Evolutionary conservation across 108 stramenopile genomes (phyloP).

Genomic region (Stephanodiscus triporus): DNA sequence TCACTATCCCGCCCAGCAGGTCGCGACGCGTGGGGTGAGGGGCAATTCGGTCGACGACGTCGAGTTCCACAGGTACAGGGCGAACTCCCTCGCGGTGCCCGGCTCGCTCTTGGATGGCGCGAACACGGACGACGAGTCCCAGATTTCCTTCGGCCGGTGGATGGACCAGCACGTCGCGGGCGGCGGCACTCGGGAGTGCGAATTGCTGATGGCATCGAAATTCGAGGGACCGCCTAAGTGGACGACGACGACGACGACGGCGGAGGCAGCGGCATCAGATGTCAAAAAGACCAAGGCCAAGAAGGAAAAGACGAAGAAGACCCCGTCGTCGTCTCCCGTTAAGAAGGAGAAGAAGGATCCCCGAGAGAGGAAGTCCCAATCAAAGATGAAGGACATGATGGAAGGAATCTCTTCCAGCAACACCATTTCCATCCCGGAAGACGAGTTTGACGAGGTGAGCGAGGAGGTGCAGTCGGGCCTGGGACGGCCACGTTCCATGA

Average conservation of each 20-base stretch:
- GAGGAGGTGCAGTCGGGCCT: conserved; percentile 69
- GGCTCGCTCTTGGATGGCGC: conserved; percentile 48
- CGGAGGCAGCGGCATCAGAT: conserved; percentile 26
- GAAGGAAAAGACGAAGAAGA: conserved; percentile 50
- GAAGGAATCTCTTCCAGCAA: conserved; percentile 43
- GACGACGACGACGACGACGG: conserved; percentile 20
- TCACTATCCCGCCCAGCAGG: neutral
- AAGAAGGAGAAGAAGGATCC: conserved; percentile 62
- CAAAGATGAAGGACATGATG: conserved; percentile 58
- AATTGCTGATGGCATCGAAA: conserved; percentile 33
- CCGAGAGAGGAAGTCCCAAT: conserved; percentile 31
- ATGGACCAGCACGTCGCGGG: conserved; percentile 55
- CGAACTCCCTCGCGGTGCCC: conserved; percentile 76
- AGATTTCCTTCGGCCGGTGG: conserved; percentile 65
- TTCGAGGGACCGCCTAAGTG: conserved; percentile 6
- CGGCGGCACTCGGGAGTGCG: conserved; percentile 12
- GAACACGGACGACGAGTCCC: conserved; percentile 29
- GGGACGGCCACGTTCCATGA: conserved; percentile 81
- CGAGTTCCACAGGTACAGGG: conserved; percentile 59
- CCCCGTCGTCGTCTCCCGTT: conserved; percentile 12
- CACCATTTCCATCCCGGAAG: conserved; percentile 6
- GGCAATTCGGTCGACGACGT: conserved; percentile 38
- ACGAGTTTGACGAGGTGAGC: conserved; percentile 41
- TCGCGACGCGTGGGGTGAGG: neutral
- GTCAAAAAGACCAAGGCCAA: conserved; percentile 26